Evolutionary conservation across 345 rosid genomes (phyloP).

Genomic region (Gossypium anomalum): DNA sequence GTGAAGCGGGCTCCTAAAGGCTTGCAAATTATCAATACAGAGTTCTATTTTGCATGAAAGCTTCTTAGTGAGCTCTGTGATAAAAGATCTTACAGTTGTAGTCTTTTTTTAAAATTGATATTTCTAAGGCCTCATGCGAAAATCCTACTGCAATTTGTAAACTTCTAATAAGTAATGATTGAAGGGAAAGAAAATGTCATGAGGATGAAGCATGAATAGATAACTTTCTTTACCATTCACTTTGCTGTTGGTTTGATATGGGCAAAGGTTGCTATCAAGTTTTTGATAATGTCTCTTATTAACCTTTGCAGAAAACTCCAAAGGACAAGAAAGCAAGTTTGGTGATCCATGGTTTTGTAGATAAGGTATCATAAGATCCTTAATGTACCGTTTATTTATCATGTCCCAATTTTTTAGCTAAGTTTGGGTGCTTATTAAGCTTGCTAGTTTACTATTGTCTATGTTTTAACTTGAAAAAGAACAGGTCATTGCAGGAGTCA

Average conservation of each 20-base stretch:
- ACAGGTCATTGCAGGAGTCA: slow-evolving; percentile 84
- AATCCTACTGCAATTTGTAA: not conserved
- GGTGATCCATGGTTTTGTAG: slow-evolving; percentile 89
- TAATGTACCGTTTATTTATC: not conserved
- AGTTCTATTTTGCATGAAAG: not conserved
- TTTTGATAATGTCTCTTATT: slow-evolving; percentile 10
- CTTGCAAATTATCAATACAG: not conserved
- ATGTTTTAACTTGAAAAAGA: slow-evolving; percentile 29
- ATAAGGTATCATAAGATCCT: slow-evolving; percentile 49
- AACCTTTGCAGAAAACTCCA: slow-evolving; percentile 70
- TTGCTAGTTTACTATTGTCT: not conserved
- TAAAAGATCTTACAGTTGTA: not conserved
- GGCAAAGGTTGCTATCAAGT: not conserved
- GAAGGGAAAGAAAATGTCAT: not conserved
- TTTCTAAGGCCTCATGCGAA: not conserved
- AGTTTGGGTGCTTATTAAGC: not conserved
- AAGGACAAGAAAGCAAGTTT: slow-evolving; percentile 93
- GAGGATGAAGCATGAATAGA: not conserved
- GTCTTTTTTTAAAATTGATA: not conserved
- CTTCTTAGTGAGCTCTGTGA: not conserved
- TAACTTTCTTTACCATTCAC: not conserved
- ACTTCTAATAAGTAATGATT: not conserved
- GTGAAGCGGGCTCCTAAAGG: not conserved
- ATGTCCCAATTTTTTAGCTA: not conserved
- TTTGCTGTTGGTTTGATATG: not conserved